A percentile compares a stretch with the other conserved stretches of the same genome.
Evolutionary conservation across 441 rosid species (phyloP).

Genomic region (Eutrema salsugineum): DNA sequence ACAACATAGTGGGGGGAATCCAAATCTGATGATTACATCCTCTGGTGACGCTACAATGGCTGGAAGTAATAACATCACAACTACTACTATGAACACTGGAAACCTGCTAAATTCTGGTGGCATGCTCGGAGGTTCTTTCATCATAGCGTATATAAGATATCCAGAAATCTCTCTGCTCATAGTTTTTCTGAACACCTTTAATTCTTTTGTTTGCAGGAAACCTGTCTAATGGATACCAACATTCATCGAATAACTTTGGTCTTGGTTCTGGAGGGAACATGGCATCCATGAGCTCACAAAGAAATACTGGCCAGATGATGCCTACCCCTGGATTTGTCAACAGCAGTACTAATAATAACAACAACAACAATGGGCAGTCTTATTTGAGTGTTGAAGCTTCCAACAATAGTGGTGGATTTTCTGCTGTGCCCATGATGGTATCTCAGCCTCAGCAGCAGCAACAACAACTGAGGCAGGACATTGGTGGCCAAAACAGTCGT

Average conservation of each 20-base stretch:
- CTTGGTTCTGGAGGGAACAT: constrained; percentile 79
- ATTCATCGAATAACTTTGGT: constrained; percentile 63
- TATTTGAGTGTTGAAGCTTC: constrained; percentile 67
- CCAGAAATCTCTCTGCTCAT: neutral
- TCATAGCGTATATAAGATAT: constrained; percentile 40
- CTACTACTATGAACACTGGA: constrained; percentile 53
- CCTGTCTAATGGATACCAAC: constrained; percentile 82
- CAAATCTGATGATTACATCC: constrained; percentile 58
- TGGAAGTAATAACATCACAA: constrained; percentile 53
- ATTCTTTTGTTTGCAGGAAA: constrained; percentile 49
- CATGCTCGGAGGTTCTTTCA: constrained; percentile 51
- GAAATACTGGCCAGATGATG: constrained; percentile 90
- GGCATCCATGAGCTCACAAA: constrained; percentile 62
- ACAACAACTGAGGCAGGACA: constrained; percentile 72
- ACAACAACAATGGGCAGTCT: constrained; percentile 47
- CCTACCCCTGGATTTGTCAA: constrained; percentile 93
- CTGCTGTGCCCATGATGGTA: constrained; percentile 61
- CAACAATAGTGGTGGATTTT: constrained; percentile 60
- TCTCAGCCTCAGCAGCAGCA: constrained; percentile 69
- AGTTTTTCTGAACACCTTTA: constrained; percentile 13
- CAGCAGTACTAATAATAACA: constrained; percentile 36
- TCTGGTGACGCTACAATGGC: constrained; percentile 64
- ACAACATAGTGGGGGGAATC: constrained; percentile 64
- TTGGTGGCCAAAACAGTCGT: constrained; percentile 74
- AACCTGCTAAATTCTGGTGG: constrained; percentile 52